Evolutionary conservation across 1,284 basidiomycete genomes (phyloP).

Genomic region (Cutaneotrichosporon cavernicola): DNA sequence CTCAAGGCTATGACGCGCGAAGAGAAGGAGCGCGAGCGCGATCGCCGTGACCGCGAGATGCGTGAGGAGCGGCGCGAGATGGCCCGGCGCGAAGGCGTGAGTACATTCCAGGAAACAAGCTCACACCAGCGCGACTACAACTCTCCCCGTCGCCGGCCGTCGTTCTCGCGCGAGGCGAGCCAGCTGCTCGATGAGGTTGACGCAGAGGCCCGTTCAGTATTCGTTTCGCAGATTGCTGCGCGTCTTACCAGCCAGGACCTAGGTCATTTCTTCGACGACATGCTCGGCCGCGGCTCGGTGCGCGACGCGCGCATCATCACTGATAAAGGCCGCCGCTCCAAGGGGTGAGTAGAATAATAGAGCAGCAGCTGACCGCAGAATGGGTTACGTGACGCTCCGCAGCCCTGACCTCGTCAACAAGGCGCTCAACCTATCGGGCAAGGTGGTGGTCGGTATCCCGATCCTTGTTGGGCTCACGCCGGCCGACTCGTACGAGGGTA

Average conservation of each 20-base stretch:
- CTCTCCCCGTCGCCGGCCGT: slow-evolving; percentile 53
- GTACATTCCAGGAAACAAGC: not conserved
- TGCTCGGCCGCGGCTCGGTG: slow-evolving; percentile 84
- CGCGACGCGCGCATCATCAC: slow-evolving; percentile 94
- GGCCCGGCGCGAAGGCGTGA: slow-evolving; percentile 29
- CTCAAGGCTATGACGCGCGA: slow-evolving; percentile 42
- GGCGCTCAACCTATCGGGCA: slow-evolving; percentile 76
- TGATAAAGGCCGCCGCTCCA: slow-evolving; percentile 87
- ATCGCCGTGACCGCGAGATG: slow-evolving; percentile 47
- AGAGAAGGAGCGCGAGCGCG: slow-evolving; percentile 45
- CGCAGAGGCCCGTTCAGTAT: slow-evolving; percentile 93
- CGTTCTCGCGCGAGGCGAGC: slow-evolving; percentile 65
- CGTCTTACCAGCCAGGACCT: slow-evolving; percentile 92
- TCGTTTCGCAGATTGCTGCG: slow-evolving; percentile 95
- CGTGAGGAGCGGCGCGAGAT: slow-evolving; percentile 42
- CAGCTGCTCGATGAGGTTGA: slow-evolving; percentile 58
- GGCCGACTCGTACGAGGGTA: slow-evolving; percentile 74
- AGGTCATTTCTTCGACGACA: slow-evolving; percentile 98
- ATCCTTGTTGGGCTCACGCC: slow-evolving; percentile 95
- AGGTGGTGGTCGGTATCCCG: slow-evolving; percentile 94
- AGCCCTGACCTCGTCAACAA: slow-evolving; percentile 85
- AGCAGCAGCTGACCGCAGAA: slow-evolving; percentile 54
- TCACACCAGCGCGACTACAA: slow-evolving; percentile 12
- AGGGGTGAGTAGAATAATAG: slow-evolving; percentile 66
- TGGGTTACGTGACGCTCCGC: slow-evolving; percentile 96